Conservation (phyloP, 148 eudicot species). For the Arctostaphylos glauca region DNA sequence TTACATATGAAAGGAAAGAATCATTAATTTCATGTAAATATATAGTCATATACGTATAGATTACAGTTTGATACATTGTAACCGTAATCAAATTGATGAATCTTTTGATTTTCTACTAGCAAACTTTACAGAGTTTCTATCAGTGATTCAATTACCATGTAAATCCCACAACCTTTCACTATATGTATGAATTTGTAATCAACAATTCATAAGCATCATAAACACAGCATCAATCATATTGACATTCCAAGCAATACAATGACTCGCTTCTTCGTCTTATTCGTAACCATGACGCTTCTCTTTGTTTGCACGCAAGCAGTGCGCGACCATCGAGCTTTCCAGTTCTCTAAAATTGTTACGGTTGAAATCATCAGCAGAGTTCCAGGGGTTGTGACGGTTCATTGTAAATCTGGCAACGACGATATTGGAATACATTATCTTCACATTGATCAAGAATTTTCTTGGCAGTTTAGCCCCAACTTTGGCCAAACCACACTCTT, state of each 20-base stretch:
- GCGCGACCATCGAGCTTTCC: background rate
- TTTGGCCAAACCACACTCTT: background rate
- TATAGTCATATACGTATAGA: no score
- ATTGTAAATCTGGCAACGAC: background rate
- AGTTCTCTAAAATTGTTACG: no score
- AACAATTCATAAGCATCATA: background rate
- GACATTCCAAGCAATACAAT: background rate
- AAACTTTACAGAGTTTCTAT: no score
- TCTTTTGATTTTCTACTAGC: no score
- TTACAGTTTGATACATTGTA: no score
- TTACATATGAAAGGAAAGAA: no score
- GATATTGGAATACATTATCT: background rate
- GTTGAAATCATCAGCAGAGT: no score
- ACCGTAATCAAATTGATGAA: no score
- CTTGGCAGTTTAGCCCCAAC: background rate
- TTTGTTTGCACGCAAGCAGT: background rate
- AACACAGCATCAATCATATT: background rate
- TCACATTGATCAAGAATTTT: background rate
- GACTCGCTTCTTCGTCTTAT: background rate
- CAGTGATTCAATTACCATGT: no score
- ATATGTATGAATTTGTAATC: no score
- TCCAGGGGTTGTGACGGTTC: background rate
- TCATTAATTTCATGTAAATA: no score
- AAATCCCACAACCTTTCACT: no score
- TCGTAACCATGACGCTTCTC: background rate